Base-by-base conservation (phyloP, 768 basidiomycete species). In the Rossbeevera mucosa region DNA sequence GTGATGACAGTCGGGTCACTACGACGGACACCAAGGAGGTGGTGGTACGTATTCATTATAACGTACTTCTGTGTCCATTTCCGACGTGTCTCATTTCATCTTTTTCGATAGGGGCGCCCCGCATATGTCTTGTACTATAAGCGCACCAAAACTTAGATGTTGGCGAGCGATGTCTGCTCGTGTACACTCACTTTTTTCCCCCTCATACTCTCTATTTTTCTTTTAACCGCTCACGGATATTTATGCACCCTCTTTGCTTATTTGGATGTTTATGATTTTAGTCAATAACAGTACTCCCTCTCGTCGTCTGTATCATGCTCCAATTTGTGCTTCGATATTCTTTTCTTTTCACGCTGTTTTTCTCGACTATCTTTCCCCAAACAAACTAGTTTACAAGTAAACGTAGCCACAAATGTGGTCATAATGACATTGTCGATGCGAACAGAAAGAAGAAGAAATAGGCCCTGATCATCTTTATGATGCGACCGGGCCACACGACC, bases 1-100 rank as follows among this genome's bases (percentile, higher is more conserved):
- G 93, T 65, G 94, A 96, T 62, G 95, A 98, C 67, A 94, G 93
- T 62, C 88, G 88, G 60, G 78, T 97, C 54, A 82, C 82, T 45
- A 64, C 77, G 41, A 83, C 82, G 25, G 83, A 91, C 48, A 74
- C 84, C 44, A 87, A 81, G 63, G 86, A 94, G 65, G 88, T 96
- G 5, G 87, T 92, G 47, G 91, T 94, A 63, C 59, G 88, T 76
- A 6, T 66, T 18, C 36, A 18, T 38, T 38, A 2, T 18, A 18
- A 22, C 9, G 18, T 7, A 24, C n/a, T 43, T 14, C 26, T n/a
- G 18, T 38, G n/a, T 38, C 12, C 16, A 12, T 38, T 6, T 40
- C 13, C 9, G 26, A n/a, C 33, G 25, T 16, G 40, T 43, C 53
- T 58, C 72, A 75, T 66, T 21, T 14, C 5, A 5, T 18, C 18